phyloP scores from a whole-genome alignment of 768 basidiomycete species.

The Tubosaeta brunneosetosa region DNA sequence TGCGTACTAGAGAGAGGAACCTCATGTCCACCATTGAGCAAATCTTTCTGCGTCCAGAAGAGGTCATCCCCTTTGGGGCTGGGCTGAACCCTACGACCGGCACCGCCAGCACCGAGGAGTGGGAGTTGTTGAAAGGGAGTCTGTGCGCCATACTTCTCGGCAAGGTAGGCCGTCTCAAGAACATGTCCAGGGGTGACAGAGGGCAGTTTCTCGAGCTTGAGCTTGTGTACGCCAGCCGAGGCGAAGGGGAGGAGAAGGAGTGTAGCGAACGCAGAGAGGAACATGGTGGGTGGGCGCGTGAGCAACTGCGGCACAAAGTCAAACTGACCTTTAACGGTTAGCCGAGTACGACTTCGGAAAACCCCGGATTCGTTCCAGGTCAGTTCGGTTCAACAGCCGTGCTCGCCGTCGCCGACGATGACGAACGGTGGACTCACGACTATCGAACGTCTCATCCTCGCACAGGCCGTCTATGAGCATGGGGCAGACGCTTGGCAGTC shows the following conservation, averaged over 20 bases:
- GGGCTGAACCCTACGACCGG: conserved; percentile 57
- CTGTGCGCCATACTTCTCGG: conserved; percentile 82
- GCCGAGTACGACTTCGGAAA: conserved; percentile 7
- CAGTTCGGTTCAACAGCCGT: neutral
- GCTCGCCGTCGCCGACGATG: conserved; percentile 8
- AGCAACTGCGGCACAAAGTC: conserved; percentile 4
- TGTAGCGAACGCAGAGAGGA: conserved; percentile 37
- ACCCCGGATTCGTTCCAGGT: conserved; percentile 16
- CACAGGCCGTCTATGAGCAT: conserved; percentile 83
- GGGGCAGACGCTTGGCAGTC: conserved; percentile 66
- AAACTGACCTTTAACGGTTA: conserved; percentile 23
- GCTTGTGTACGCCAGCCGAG: conserved; percentile 63
- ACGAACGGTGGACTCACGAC: conserved; percentile 25
- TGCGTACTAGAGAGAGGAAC: conserved; percentile 92
- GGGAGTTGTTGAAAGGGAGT: conserved; percentile 48
- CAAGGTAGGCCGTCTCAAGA: conserved; percentile 78
- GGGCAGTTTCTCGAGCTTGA: conserved; percentile 86
- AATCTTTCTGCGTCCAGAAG: conserved; percentile 77
- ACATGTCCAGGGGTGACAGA: conserved; percentile 54
- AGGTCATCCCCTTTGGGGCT: conserved; percentile 52
- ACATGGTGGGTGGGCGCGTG: conserved; percentile 34
- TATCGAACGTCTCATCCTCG: conserved; percentile 73
- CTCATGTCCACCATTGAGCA: conserved; percentile 67
- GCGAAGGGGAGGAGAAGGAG: conserved; percentile 45
- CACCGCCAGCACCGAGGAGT: conserved; percentile 69